Evolutionary conservation across 2,329 filamentous ascomycete species (phyloP).

Genomic region (Xylaria polymorpha): DNA sequence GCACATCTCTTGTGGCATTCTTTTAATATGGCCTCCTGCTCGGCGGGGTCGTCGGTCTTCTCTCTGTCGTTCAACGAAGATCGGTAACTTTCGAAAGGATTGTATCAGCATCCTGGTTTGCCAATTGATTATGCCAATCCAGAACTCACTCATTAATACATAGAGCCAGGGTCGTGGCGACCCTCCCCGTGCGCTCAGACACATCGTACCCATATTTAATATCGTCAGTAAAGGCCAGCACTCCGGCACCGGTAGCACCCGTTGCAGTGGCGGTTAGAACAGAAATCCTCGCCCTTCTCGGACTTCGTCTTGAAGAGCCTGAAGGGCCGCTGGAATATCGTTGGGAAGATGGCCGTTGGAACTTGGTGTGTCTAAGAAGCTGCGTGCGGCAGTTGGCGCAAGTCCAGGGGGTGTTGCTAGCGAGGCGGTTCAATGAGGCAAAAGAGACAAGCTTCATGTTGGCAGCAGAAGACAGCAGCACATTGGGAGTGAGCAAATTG

Average conservation of each 20-base stretch:
- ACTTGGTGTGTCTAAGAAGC: constrained; percentile 50
- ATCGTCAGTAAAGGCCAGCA: constrained; percentile 71
- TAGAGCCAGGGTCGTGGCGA: constrained; percentile 77
- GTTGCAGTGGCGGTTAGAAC: constrained; percentile 64
- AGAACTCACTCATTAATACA: constrained; percentile 85
- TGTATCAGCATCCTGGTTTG: constrained; percentile 25
- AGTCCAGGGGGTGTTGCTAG: constrained; percentile 58
- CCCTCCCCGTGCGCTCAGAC: constrained; percentile 80
- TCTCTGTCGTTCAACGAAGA: constrained; percentile 80
- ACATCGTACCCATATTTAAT: constrained; percentile 81
- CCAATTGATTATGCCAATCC: not conserved
- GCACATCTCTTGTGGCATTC: constrained; percentile 95
- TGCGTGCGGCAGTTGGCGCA: constrained; percentile 60
- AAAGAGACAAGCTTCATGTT: constrained; percentile 58
- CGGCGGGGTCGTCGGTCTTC: constrained; percentile 68
- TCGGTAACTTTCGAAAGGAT: constrained; percentile 74
- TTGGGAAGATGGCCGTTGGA: constrained; percentile 42
- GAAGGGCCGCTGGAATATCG: constrained; percentile 44
- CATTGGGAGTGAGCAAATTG: constrained; percentile 37
- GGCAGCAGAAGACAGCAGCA: constrained; percentile 28
- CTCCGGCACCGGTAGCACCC: constrained; percentile 60
- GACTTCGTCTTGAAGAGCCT: constrained; percentile 41
- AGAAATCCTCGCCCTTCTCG: constrained; percentile 42
- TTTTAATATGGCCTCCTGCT: constrained; percentile 75
- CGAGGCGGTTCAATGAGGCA: constrained; percentile 53